Conservation (phyloP, 768 basidiomycete species). For the Nidularia sp. region DNA sequence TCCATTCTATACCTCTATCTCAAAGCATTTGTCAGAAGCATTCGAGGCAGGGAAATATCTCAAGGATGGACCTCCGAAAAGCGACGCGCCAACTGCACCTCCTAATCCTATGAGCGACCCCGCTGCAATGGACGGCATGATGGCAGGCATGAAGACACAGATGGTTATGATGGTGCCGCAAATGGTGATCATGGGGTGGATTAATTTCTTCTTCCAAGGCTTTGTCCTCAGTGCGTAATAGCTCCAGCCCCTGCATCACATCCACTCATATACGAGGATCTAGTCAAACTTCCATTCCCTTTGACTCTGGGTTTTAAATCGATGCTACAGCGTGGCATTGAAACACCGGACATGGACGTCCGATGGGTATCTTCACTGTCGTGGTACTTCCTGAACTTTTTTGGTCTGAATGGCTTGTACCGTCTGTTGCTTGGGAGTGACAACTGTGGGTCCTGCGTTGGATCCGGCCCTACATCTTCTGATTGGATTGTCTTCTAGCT, state of each 20-base stretch:
- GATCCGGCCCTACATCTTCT: slow-evolving; percentile 6
- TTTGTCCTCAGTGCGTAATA: slow-evolving; percentile 87
- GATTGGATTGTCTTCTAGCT: slow-evolving; percentile 36
- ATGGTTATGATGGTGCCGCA: slow-evolving; percentile 99
- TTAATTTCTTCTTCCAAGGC: slow-evolving; percentile 99
- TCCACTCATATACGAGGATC: slow-evolving; percentile 1
- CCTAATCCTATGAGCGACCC: slow-evolving; percentile 89
- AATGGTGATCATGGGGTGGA: slow-evolving; percentile 99
- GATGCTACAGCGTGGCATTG: slow-evolving; percentile 94
- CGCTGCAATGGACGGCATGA: slow-evolving; percentile 95
- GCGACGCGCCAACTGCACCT: slow-evolving; percentile 52
- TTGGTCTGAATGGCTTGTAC: slow-evolving; percentile 94
- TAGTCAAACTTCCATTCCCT: slow-evolving; percentile 96
- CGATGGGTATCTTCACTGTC: slow-evolving; percentile 98
- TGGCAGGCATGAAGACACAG: slow-evolving; percentile 98
- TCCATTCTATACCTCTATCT: slow-evolving; percentile 68
- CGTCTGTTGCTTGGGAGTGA: slow-evolving; percentile 88
- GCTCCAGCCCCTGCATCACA: neutral
- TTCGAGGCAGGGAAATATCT: slow-evolving; percentile 78
- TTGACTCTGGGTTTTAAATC: slow-evolving; percentile 96
- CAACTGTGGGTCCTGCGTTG: slow-evolving; percentile 58
- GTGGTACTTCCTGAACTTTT: slow-evolving; percentile 99
- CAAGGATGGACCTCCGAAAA: slow-evolving; percentile 75
- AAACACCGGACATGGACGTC: slow-evolving; percentile 95
- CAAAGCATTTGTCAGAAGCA: slow-evolving; percentile 66